Evolutionary conservation across 441 rosid genomes (phyloP).

Genomic region (Aleurites moluccanus): DNA sequence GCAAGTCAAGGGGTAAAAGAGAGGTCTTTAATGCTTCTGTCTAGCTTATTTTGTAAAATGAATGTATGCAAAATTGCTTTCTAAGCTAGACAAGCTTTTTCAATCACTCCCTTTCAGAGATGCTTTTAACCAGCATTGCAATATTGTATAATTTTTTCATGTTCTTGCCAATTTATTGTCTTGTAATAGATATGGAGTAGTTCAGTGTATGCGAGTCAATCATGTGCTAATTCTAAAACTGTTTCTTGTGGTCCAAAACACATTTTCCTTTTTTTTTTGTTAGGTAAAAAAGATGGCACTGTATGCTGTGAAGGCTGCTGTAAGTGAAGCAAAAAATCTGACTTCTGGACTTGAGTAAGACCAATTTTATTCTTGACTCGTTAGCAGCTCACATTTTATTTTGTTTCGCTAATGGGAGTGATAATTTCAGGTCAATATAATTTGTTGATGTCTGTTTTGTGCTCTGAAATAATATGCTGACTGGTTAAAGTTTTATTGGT

Average conservation of each 20-base stretch:
- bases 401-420: not conserved
- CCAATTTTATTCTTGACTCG: slow-evolving; percentile 11
- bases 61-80: not conserved
- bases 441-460: slow-evolving; percentile 1
- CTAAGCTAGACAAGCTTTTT: not conserved
- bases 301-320: slow-evolving; percentile 40
- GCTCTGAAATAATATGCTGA: not conserved
- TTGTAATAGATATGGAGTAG: not conserved
- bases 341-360: slow-evolving; percentile 31
- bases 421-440: not conserved
- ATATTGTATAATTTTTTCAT: not conserved
- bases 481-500: not conserved
- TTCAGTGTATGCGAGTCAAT: not conserved
- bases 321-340: slow-evolving; percentile 38
- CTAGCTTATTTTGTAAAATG: not conserved
- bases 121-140: not conserved
- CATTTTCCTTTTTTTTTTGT: slow-evolving; percentile 11
- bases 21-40: not conserved
- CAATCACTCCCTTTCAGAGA: not conserved
- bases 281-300: slow-evolving; percentile 55
- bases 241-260: slow-evolving; percentile 9
- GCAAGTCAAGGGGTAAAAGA: not conserved
- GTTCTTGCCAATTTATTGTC: not conserved
- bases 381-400: not conserved
- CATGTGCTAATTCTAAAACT: not conserved